Evolutionary conservation across 495 filamentous ascomycete species (phyloP).

Genomic region (Trichoderma asperelloides): DNA sequence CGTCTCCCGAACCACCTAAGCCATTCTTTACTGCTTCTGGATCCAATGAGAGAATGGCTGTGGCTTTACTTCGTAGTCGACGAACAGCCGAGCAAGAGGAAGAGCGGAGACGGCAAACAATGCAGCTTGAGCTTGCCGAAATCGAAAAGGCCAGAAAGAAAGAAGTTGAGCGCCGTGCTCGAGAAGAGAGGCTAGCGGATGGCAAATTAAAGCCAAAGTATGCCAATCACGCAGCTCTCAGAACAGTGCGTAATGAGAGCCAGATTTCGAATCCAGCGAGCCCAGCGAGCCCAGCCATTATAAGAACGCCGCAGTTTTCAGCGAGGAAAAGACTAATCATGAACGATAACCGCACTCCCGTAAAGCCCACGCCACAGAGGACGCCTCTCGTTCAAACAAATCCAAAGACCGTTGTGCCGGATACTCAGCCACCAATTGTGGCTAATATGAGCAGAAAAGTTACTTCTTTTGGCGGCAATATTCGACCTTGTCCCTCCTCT

Average conservation of each 20-base stretch:
- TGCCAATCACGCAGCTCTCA: not conserved
- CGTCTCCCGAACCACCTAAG: constrained; percentile 12
- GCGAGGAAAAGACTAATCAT: not conserved
- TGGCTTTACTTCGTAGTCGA: constrained; percentile 7
- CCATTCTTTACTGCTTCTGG: constrained; percentile 11
- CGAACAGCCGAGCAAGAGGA: constrained; percentile 6
- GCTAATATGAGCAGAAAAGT: not conserved
- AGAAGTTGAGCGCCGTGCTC: not conserved
- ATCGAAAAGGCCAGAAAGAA: constrained; percentile 16
- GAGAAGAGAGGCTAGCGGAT: not conserved
- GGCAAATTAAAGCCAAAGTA: too few relatives aligned
- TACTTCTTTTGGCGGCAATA: not conserved
- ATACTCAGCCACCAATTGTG: not conserved
- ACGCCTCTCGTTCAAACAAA: not conserved
- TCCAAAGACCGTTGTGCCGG: not conserved
- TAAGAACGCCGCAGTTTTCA: not conserved
- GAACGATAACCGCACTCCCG: not conserved
- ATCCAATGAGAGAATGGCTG: not conserved
- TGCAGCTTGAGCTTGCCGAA: constrained; percentile 19
- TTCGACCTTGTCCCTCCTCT: not conserved
- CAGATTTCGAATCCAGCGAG: not conserved
- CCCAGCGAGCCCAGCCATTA: not conserved
- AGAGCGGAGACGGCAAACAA: not conserved
- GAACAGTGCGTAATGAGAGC: not conserved
- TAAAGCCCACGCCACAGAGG: not conserved